phyloP scores from a whole-genome alignment of 805 yeast genomes.

The Clavispora vitiphila region DNA sequence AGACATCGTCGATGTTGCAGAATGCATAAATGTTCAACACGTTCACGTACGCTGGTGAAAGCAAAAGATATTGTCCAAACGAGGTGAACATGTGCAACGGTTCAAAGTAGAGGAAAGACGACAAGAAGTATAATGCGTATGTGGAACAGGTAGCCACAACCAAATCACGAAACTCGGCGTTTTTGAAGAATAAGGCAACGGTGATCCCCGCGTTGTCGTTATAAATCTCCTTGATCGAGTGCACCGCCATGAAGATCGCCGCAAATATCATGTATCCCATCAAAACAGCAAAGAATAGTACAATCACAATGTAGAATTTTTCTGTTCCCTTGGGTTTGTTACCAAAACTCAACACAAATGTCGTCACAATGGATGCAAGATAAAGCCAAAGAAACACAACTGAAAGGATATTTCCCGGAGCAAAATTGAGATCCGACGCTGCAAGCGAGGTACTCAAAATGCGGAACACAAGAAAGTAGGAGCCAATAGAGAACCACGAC shows the following conservation, averaged over 20 bases:
- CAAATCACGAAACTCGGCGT: constrained; percentile 41
- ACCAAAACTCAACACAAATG: constrained; percentile 61
- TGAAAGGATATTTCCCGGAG: constrained; percentile 46
- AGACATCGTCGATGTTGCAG: constrained; percentile 66
- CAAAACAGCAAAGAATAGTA: constrained; percentile 53
- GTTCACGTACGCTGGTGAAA: constrained; percentile 50
- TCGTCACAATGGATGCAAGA: constrained; percentile 50
- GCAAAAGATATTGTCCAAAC: constrained; percentile 45
- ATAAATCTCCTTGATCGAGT: constrained; percentile 39
- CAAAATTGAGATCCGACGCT: constrained; percentile 32
- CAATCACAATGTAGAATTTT: constrained; percentile 47
- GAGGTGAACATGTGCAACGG: constrained; percentile 65
- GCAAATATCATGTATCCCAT: constrained; percentile 57
- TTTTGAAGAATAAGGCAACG: constrained; percentile 41
- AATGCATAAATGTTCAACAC: constrained; percentile 63
- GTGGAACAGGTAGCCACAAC: constrained; percentile 59
- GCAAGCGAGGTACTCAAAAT: constrained; percentile 52
- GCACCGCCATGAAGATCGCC: constrained; percentile 53
- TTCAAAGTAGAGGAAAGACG: constrained; percentile 55
- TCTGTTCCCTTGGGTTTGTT: constrained; percentile 61
- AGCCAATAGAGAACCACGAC: constrained; percentile 61
- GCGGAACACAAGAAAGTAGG: constrained; percentile 60
- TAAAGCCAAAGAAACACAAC: constrained; percentile 53
- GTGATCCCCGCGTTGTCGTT: constrained; percentile 36
- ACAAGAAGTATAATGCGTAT: constrained; percentile 54